Evolutionary conservation across 176 grass and related monocot species (phyloP), one percentile per base, ranked within the genome.

Genomic region (Luzula sylvatica): DNA sequence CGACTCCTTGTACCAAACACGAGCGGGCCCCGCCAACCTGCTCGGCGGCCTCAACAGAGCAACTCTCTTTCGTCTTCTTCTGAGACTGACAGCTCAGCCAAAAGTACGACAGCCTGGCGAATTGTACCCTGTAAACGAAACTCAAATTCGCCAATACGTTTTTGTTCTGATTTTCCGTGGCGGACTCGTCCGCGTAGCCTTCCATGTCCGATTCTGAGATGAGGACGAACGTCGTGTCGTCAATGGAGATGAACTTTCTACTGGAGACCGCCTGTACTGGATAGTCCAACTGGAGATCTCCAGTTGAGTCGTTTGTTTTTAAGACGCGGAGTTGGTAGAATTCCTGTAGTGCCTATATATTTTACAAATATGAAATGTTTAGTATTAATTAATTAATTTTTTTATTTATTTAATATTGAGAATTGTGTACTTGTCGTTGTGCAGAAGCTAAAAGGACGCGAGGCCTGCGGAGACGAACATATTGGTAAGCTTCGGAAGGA

Each of bases 391-490:
- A 3, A 5, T n/a, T 26, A 62, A 62, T 32, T 41, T 62, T 5
- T 8, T 60, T 69, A 8, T 52, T 8, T 67, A 35, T 61, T 14
- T 69, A 51, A 61, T 4, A 13, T 40, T 52, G 15, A 22, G 46
- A 15, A 15, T 52, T 35, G 55, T 61, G 65, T 72, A 89, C 90
- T 45, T 96, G 68, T 67, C 81, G 67, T 42, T 96, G 90, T 61
- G 84, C 53, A 55, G 80, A 65, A 65, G 84, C 84, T 78, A 89
- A 82, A 52, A 86, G 63, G 4, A 96, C 90, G 46, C 90, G 83
- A 50, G 84, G 84, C 65, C 90, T 82, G 41, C 25, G 71, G 56
- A 70, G 55, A n/a, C 78, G 73, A n/a, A 96, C 81, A 86, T 86
- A 74, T 61, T 88, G 65, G 65, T 79, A 89, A 67, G 84, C 90